These are phyloP conservation scores for Sclerotinia minor DNA, from an alignment of 2,329 filamentous ascomycete genomes.

Conservation along the genomic window DNA sequence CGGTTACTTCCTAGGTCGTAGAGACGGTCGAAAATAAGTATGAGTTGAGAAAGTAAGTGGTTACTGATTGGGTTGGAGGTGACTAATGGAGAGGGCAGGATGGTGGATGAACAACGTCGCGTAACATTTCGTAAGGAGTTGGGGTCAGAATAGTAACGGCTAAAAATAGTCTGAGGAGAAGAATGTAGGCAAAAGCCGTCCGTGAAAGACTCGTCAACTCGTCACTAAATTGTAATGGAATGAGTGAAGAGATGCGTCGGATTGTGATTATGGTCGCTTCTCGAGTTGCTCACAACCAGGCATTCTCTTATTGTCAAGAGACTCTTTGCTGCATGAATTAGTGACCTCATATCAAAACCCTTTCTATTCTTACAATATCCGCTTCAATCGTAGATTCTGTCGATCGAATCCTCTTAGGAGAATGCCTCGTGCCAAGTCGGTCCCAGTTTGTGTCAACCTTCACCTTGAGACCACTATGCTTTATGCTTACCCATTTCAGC, in stretches of 20 bases:
- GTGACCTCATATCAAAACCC: not conserved
- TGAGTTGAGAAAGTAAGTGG: not conserved
- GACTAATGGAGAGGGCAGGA: not conserved
- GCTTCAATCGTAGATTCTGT: not conserved
- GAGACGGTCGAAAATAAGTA: not conserved
- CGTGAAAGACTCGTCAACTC: not conserved
- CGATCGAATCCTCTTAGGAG: not conserved
- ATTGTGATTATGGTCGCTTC: not conserved
- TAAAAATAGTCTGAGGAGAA: not conserved
- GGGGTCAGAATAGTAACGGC: not conserved
- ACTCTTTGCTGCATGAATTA: constrained; percentile 12
- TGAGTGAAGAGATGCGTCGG: not conserved
- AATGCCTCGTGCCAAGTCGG: not conserved
- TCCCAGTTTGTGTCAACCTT: not conserved
- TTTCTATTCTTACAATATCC: not conserved
- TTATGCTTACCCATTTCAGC: constrained; percentile 32
- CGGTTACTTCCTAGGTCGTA: not conserved
- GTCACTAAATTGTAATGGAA: not conserved
- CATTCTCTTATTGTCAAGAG: not conserved
- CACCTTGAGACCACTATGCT: not conserved
- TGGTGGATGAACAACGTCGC: not conserved
- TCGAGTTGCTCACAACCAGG: constrained; percentile 2
- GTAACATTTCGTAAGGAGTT: not conserved
- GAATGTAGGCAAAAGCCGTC: not conserved
- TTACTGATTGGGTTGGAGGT: not conserved